A percentile compares a stretch with the other conserved stretches of the same genome.
phyloP scores from a whole-genome alignment of 2,329 filamentous ascomycete species.

The Arthroderma sp. region DNA sequence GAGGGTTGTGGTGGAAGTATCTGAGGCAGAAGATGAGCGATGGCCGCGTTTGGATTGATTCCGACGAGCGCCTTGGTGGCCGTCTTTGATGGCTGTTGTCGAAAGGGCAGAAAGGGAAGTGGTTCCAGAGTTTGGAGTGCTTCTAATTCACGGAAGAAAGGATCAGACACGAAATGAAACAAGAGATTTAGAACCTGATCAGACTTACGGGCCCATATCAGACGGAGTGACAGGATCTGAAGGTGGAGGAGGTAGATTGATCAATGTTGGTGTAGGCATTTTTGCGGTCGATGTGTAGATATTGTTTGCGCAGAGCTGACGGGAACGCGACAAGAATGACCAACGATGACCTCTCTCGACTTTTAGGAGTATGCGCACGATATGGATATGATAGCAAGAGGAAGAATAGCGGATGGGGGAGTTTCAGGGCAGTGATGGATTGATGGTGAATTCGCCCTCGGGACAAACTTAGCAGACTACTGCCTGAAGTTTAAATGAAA shows the following conservation, averaged over 20 bases:
- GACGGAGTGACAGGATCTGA: slow-evolving; percentile 77
- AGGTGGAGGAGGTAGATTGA: slow-evolving; percentile 70
- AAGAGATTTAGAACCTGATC: slow-evolving; percentile 3
- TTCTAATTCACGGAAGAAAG: slow-evolving; percentile 39
- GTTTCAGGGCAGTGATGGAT: too few species aligned
- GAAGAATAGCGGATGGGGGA: too few species aligned
- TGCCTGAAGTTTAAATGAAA: too few species aligned
- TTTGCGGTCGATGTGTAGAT: slow-evolving; percentile 48
- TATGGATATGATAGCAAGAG: too few species aligned
- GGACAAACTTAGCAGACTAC: too few species aligned
- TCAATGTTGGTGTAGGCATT: slow-evolving; percentile 52
- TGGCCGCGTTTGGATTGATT: slow-evolving; percentile 41
- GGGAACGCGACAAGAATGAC: too few species aligned
- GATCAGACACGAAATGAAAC: slow-evolving; percentile 12
- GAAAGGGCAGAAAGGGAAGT: slow-evolving; percentile 85
- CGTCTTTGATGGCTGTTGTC: slow-evolving; percentile 92
- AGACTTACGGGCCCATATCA: slow-evolving; percentile 66
- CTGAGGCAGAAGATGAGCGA: slow-evolving; percentile 45
- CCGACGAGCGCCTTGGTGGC: slow-evolving; percentile 68
- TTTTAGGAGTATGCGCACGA: too few species aligned
- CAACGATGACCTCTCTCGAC: too few species aligned
- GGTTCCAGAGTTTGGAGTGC: slow-evolving; percentile 83
- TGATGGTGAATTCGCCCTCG: too few species aligned
- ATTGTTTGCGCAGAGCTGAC: too few species aligned
- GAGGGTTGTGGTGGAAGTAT: slow-evolving; percentile 55